Percentiles rank a stretch among this genome's conserved stretches.
Evolutionary conservation across 805 yeast species (phyloP).

Genomic region (Wickerhamomyces tratensis): DNA sequence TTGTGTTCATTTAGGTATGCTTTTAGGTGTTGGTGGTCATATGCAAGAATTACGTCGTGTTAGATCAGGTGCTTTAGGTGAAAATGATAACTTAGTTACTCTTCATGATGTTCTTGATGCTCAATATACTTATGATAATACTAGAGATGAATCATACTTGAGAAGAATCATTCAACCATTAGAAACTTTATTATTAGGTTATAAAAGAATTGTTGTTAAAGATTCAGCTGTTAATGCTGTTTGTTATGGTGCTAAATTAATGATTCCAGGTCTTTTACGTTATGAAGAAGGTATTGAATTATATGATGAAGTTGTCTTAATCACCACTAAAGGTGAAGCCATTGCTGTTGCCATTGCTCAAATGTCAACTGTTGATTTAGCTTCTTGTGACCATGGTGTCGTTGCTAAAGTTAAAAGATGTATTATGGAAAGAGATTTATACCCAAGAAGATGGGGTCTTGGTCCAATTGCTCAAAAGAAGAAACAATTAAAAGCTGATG

Average conservation of each 20-base stretch:
- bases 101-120: slow-evolving; percentile 97
- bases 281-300: slow-evolving; percentile 97
- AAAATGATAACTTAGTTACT: slow-evolving; percentile 86
- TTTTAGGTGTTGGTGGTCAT: slow-evolving; percentile 98
- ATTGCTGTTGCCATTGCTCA: slow-evolving; percentile 97
- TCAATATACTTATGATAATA: slow-evolving; percentile 95
- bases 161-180: slow-evolving; percentile 92
- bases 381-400: slow-evolving; percentile 96
- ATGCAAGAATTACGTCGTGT: slow-evolving; percentile 99
- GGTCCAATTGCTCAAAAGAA: slow-evolving; percentile 98
- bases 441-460: slow-evolving; percentile 99
- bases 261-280: slow-evolving; percentile 97
- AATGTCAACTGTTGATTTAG: slow-evolving; percentile 96
- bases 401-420: slow-evolving; percentile 99
- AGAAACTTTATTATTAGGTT: slow-evolving; percentile 87
- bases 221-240: slow-evolving; percentile 96
- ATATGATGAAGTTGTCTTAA: slow-evolving; percentile 94
- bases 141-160: slow-evolving; percentile 92
- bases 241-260: slow-evolving; percentile 97
- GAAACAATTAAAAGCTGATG: slow-evolving; percentile 95
- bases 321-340: slow-evolving; percentile 99
- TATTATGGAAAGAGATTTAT: slow-evolving; percentile 98
- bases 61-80: slow-evolving; percentile 92
- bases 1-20: slow-evolving; percentile 98
- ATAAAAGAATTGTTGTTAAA: slow-evolving; percentile 92